phyloP scores from a whole-genome alignment of 805 yeast species.

The Yamadazyma philogaea region DNA sequence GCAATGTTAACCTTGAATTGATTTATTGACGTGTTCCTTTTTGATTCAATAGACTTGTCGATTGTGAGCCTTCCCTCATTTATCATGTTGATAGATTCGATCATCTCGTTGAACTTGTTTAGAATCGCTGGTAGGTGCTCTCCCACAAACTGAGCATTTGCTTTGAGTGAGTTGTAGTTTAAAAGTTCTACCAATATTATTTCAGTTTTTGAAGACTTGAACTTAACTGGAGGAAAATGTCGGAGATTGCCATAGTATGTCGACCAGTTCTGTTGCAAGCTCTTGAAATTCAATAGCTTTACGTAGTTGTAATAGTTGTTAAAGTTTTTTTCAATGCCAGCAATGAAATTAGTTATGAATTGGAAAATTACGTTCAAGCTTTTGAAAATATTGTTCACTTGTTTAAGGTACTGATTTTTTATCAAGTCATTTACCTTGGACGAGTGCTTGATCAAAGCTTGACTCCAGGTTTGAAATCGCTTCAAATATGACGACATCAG shows the following conservation, averaged over 20 bases:
- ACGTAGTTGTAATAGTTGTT: conserved; percentile 35
- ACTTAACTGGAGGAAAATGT: conserved; percentile 32
- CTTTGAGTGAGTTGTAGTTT: conserved; percentile 23
- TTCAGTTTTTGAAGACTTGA: neutral
- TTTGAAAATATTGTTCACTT: conserved; percentile 42
- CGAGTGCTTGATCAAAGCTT: conserved; percentile 38
- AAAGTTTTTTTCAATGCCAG: conserved; percentile 48
- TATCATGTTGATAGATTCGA: conserved; percentile 33
- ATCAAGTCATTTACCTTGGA: conserved; percentile 26
- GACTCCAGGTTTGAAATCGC: conserved; percentile 50
- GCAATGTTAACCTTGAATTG: conserved; percentile 20
- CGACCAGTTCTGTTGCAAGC: conserved; percentile 37
- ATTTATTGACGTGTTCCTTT: conserved; percentile 36
- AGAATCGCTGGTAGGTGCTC: conserved; percentile 30
- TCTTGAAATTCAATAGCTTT: conserved; percentile 38
- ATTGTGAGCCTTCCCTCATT: conserved; percentile 35
- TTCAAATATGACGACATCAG: conserved; percentile 35
- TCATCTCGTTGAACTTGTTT: conserved; percentile 29
- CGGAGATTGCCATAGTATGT: conserved; percentile 33
- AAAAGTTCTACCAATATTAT: conserved; percentile 31
- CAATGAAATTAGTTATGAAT: conserved; percentile 47
- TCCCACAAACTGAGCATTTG: conserved; percentile 28
- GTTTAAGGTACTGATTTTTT: conserved; percentile 25
- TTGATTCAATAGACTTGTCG: conserved; percentile 39
- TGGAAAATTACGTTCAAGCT: conserved; percentile 47